Percentiles rank a stretch among this genome's conserved stretches.
phyloP scores from a whole-genome alignment of 345 rosid genomes.

The Chamaenerion angustifolium region DNA sequence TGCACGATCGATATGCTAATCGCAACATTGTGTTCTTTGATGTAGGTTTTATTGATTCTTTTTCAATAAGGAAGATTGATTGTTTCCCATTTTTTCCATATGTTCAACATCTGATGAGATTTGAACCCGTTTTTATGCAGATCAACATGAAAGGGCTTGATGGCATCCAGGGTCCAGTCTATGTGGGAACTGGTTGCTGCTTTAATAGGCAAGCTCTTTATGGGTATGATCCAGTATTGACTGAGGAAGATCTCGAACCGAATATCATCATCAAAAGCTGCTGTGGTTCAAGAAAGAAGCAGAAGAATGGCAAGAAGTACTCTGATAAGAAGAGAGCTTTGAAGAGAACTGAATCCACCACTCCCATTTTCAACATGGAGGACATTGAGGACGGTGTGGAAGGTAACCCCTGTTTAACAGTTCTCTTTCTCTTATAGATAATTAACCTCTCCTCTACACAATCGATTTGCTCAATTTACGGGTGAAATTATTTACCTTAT shows the following conservation, averaged over 20 bases:
- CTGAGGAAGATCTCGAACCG: slow-evolving; percentile 86
- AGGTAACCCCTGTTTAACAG: slow-evolving; percentile 1
- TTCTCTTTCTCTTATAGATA: neutral
- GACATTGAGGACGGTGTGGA: slow-evolving; percentile 16
- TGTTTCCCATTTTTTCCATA: neutral
- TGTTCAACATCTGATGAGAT: slow-evolving; percentile 3
- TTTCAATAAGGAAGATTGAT: neutral
- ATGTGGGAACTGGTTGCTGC: slow-evolving; percentile 96
- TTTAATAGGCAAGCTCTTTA: slow-evolving; percentile 94
- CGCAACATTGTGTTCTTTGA: slow-evolving; percentile 93
- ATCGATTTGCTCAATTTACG: too few relatives aligned
- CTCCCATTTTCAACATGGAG: slow-evolving; percentile 12
- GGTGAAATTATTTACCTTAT: too few relatives aligned
- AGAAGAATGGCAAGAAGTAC: slow-evolving; percentile 25
- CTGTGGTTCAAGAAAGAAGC: slow-evolving; percentile 85
- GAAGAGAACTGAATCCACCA: slow-evolving; percentile 11
- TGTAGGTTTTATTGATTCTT: slow-evolving; percentile 20
- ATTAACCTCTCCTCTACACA: too few relatives aligned
- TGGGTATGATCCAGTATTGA: slow-evolving; percentile 91
- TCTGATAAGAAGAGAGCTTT: slow-evolving; percentile 12
- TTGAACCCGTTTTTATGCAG: slow-evolving; percentile 23
- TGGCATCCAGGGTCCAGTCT: slow-evolving; percentile 95
- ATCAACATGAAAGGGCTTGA: slow-evolving; percentile 91
- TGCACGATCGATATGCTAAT: slow-evolving; percentile 97
- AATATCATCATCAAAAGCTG: slow-evolving; percentile 88